Evolutionary conservation across 2,329 filamentous ascomycete genomes (phyloP).

Genomic region (Penicillium griseofulvum): DNA sequence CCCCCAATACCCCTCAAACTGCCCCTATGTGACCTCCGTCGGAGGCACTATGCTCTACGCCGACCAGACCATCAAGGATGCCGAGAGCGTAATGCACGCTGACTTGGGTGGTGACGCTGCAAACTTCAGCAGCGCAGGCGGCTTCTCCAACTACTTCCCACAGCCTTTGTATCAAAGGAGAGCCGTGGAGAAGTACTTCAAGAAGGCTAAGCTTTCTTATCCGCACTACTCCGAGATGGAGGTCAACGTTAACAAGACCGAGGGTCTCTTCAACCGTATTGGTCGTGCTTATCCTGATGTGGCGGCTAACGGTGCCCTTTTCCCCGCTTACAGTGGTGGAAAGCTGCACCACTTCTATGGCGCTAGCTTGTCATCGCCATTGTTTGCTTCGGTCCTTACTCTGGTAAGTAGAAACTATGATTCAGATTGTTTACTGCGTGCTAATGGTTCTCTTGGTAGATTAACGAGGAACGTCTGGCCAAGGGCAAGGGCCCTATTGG

Average conservation of each 20-base stretch:
- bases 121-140: constrained; percentile 44
- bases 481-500: constrained; percentile 50
- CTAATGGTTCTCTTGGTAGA: constrained; percentile 14
- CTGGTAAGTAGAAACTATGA: constrained; percentile 19
- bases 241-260: constrained; percentile 36
- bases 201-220: constrained; percentile 27
- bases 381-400: constrained; percentile 32
- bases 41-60: constrained; percentile 39
- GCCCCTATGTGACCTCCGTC: constrained; percentile 53
- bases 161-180: constrained; percentile 44
- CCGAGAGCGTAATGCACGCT: constrained; percentile 34
- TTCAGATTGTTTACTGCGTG: not conserved
- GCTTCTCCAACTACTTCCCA: constrained; percentile 49
- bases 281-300: constrained; percentile 53
- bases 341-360: constrained; percentile 25
- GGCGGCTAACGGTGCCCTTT: constrained; percentile 43
- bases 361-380: constrained; percentile 28
- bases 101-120: constrained; percentile 25
- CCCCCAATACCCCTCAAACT: constrained; percentile 50
- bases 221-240: constrained; percentile 34
- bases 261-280: constrained; percentile 44
- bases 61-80: constrained; percentile 26
- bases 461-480: constrained; percentile 52
- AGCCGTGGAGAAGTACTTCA: constrained; percentile 45
- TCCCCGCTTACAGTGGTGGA: constrained; percentile 22